These are phyloP conservation scores for Aspergillus egyptiacus DNA, from an alignment of 495 filamentous ascomycete species.

Conservation along the genomic window DNA sequence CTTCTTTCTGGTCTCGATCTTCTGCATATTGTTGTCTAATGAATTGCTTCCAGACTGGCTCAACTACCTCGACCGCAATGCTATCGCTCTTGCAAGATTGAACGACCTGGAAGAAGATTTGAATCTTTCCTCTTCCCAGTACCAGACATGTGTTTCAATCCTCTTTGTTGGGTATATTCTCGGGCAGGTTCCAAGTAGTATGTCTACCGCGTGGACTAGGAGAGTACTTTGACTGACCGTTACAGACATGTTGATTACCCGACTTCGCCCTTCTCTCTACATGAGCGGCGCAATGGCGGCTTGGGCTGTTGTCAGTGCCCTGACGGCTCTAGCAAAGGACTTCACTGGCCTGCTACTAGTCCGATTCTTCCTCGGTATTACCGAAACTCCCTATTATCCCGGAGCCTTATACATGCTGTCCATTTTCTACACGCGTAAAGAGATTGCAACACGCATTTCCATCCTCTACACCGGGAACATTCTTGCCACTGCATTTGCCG, in stretches of 20 bases:
- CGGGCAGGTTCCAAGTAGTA: slow-evolving; percentile 20
- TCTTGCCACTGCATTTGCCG: slow-evolving; percentile 40
- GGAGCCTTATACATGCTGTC: slow-evolving; percentile 40
- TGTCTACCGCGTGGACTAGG: slow-evolving; percentile 2
- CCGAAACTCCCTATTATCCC: slow-evolving; percentile 47
- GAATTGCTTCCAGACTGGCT: no score
- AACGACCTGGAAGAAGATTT: slow-evolving; percentile 38
- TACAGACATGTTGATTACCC: slow-evolving; percentile 50
- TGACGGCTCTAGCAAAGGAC: slow-evolving; percentile 36
- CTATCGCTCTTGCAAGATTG: slow-evolving; percentile 21
- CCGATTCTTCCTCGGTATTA: slow-evolving; percentile 34
- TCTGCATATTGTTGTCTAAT: no score
- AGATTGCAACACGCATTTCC: slow-evolving; percentile 39
- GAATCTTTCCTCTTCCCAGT: slow-evolving; percentile 34
- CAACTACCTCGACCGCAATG: slow-evolving; percentile 43
- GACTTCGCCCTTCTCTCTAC: slow-evolving; percentile 20
- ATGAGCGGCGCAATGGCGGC: slow-evolving; percentile 35
- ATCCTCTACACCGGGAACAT: slow-evolving; percentile 41
- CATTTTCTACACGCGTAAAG: slow-evolving; percentile 43
- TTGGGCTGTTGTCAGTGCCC: slow-evolving; percentile 42
- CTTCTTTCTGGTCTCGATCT: no score
- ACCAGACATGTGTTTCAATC: slow-evolving; percentile 49
- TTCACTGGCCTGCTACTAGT: slow-evolving; percentile 34
- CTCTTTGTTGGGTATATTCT: slow-evolving; percentile 45
- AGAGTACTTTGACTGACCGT: slow-evolving; percentile 22